phyloP scores from a whole-genome alignment of 2,329 filamentous ascomycete species.

The Grosmannia huntii region DNA sequence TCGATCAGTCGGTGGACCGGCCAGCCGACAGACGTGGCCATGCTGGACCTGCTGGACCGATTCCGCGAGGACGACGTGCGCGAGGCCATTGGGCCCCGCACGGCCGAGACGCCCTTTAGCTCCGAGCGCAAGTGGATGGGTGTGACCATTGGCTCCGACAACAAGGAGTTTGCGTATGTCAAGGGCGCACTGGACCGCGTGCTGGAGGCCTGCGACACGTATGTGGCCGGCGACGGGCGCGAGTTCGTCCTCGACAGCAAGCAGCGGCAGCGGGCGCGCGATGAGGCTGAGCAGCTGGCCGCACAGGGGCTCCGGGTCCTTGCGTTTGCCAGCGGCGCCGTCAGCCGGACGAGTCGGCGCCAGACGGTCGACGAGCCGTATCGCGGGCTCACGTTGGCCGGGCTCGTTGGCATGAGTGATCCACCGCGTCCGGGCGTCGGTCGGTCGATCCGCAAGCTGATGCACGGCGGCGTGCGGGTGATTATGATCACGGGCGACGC shows the following conservation, averaged over 20 bases:
- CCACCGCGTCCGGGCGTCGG: constrained; percentile 84
- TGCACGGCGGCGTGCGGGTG: constrained; percentile 89
- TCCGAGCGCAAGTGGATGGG: constrained; percentile 99
- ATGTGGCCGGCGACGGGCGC: constrained; percentile 71
- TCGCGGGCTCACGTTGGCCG: constrained; percentile 74
- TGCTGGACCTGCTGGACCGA: constrained; percentile 81
- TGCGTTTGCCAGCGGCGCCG: constrained; percentile 78
- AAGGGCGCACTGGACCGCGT: constrained; percentile 90
- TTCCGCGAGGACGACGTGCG: constrained; percentile 88
- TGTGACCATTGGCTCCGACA: constrained; percentile 60
- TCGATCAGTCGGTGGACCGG: constrained; percentile 84
- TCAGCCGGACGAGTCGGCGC: constrained; percentile 17
- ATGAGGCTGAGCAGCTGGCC: constrained; percentile 78
- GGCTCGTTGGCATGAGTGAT: constrained; percentile 93
- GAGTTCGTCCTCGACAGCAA: constrained; percentile 74
- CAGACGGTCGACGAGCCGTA: constrained; percentile 57
- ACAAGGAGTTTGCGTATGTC: constrained; percentile 76
- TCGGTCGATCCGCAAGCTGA: constrained; percentile 74
- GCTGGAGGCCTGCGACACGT: constrained; percentile 77
- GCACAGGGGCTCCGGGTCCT: constrained; percentile 80
- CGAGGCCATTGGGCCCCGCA: constrained; percentile 68
- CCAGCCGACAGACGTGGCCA: constrained; percentile 94
- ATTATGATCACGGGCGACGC: constrained; percentile 99
- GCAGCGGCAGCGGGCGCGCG: constrained; percentile 58
- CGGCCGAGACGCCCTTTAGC: constrained; percentile 85